These are phyloP conservation scores for Lavandula angustifolia DNA, from an alignment of 257 asterid genomes.

Conservation along the genomic window DNA sequence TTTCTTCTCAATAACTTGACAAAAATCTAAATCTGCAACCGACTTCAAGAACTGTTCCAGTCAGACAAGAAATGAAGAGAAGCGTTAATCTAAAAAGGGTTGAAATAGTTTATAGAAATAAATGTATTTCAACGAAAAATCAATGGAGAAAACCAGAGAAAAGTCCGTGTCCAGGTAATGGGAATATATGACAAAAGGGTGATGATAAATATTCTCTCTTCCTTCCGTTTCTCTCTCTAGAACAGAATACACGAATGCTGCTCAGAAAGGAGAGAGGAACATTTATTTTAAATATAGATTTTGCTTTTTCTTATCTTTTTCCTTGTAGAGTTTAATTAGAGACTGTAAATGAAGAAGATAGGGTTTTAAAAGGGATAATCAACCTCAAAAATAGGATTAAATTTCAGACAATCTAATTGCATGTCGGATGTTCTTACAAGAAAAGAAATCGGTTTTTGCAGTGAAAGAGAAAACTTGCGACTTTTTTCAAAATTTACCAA, in stretches of 20 bases:
- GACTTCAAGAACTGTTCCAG: neutral
- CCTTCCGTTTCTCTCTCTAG: slow-evolving; percentile 24
- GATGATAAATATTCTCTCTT: slow-evolving; percentile 33
- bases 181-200: slow-evolving; percentile 49
- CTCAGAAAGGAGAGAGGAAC: slow-evolving; percentile 31
- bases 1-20: neutral
- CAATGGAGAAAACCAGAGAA: slow-evolving; percentile 51
- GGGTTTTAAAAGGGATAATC: neutral
- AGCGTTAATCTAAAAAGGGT: slow-evolving; percentile 12
- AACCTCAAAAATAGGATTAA: neutral
- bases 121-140: slow-evolving; percentile 22
- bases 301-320: neutral
- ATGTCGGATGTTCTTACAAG: slow-evolving; percentile 13
- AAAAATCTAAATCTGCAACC: slow-evolving; percentile 18
- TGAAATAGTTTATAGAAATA: neutral
- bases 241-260: slow-evolving; percentile 33
- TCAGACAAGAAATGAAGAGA: neutral
- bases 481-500: slow-evolving; percentile 17
- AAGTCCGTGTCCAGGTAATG: slow-evolving; percentile 35
- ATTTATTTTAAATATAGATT: neutral
- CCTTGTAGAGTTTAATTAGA: slow-evolving; percentile 11
- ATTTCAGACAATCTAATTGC: neutral
- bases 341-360: neutral
- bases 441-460: slow-evolving; percentile 1
- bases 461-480: neutral